phyloP scores from a whole-genome alignment of 768 basidiomycete genomes.

The Mycena latifolia region DNA sequence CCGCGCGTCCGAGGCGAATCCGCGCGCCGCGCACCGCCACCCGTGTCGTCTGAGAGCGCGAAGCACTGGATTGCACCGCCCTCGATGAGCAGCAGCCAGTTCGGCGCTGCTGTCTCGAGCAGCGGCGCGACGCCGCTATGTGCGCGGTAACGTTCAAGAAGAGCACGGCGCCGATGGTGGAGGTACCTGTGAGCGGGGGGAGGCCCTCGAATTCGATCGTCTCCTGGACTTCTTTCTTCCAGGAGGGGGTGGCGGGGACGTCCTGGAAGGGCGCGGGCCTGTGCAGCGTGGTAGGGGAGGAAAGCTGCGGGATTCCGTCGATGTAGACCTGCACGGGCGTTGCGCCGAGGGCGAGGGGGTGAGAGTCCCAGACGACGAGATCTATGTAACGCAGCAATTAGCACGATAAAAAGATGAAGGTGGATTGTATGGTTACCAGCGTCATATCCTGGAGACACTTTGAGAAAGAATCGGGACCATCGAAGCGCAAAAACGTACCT shows the following conservation, averaged over 20 bases:
- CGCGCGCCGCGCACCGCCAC: neutral
- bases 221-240: slow-evolving; percentile 68
- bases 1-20: slow-evolving; percentile 2
- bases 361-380: slow-evolving; percentile 76
- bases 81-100: neutral
- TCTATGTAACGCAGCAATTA: slow-evolving; percentile 51
- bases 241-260: slow-evolving; percentile 67
- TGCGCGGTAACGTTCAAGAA: slow-evolving; percentile 76
- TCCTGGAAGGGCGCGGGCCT: slow-evolving; percentile 66
- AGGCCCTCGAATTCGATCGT: slow-evolving; percentile 75
- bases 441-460: slow-evolving; percentile 67
- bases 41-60: too few relatives aligned
- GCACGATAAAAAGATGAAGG: too few relatives aligned
- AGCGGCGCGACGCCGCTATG: too few relatives aligned
- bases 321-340: slow-evolving; percentile 87
- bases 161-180: slow-evolving; percentile 52
- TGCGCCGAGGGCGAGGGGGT: slow-evolving; percentile 83
- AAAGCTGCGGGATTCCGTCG: slow-evolving; percentile 82
- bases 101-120: too few relatives aligned
- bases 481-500: too few relatives aligned
- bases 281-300: slow-evolving; percentile 44
- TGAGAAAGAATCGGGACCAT: too few relatives aligned
- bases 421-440: slow-evolving; percentile 53
- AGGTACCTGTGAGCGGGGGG: slow-evolving; percentile 68
- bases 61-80: neutral